A percentile compares a stretch with the other conserved stretches of the same genome.
These are phyloP conservation scores for Sugiyamaella sp. DNA, from an alignment of 1,139 yeast genomes.

Conservation along the genomic window DNA sequence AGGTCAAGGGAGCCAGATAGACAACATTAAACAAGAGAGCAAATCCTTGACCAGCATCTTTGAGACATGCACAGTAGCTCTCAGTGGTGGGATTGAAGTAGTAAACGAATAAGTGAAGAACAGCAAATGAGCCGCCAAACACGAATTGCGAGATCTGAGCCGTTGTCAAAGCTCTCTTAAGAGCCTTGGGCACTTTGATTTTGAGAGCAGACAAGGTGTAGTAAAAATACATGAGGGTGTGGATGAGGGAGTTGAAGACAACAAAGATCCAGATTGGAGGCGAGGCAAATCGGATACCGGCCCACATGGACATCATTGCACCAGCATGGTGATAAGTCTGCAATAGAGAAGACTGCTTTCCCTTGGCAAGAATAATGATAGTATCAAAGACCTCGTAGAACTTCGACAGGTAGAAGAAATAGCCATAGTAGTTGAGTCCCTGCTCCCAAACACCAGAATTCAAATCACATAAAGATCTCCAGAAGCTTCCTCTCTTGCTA, in stretches of 20 bases:
- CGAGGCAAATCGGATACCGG: slow-evolving; percentile 69
- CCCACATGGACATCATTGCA: slow-evolving; percentile 85
- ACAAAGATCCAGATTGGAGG: slow-evolving; percentile 85
- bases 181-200: slow-evolving; percentile 58
- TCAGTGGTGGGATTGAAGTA: slow-evolving; percentile 56
- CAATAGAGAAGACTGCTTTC: slow-evolving; percentile 66
- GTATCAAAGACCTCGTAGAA: slow-evolving; percentile 77
- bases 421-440: slow-evolving; percentile 64
- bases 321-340: slow-evolving; percentile 84
- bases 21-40: slow-evolving; percentile 65
- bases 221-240: slow-evolving; percentile 75
- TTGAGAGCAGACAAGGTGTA: slow-evolving; percentile 66
- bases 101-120: slow-evolving; percentile 62
- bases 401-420: slow-evolving; percentile 70
- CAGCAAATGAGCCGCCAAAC: slow-evolving; percentile 69
- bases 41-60: slow-evolving; percentile 63
- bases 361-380: slow-evolving; percentile 65
- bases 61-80: slow-evolving; percentile 56
- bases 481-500: slow-evolving; percentile 42
- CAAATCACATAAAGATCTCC: slow-evolving; percentile 66
- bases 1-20: slow-evolving; percentile 71
- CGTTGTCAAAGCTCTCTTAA: slow-evolving; percentile 65
- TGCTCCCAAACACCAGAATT: slow-evolving; percentile 61
- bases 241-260: slow-evolving; percentile 76
- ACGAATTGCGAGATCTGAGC: slow-evolving; percentile 74